Evolutionary conservation across 345 rosid species (phyloP).

Genomic region (Lepidium sativum): DNA sequence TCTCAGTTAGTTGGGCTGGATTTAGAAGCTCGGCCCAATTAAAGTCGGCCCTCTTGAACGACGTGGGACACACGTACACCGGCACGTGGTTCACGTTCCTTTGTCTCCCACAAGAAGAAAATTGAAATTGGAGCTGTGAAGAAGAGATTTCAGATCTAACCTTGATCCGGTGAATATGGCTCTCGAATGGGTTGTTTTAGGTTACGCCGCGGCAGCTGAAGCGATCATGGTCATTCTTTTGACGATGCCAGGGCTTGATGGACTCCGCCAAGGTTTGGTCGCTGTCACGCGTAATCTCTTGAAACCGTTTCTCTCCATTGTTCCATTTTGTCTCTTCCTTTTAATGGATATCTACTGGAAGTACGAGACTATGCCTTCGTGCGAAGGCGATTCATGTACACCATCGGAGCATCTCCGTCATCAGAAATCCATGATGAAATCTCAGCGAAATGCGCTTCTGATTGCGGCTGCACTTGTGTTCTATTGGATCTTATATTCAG

Average conservation of each 20-base stretch:
- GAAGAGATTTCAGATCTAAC: conserved; percentile 20
- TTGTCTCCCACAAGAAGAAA: not conserved
- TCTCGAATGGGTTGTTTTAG: conserved; percentile 88
- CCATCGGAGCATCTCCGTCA: conserved; percentile 82
- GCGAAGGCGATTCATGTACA: conserved; percentile 65
- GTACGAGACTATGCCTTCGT: conserved; percentile 72
- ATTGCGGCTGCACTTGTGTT: conserved; percentile 67
- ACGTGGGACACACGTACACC: conserved; percentile 8
- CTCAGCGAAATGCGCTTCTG: conserved; percentile 77
- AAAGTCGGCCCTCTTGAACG: not conserved
- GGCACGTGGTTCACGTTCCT: conserved; percentile 17
- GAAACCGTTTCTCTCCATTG: conserved; percentile 81
- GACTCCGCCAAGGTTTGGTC: conserved; percentile 57
- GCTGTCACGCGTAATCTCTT: conserved; percentile 83
- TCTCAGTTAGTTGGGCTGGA: too few species aligned
- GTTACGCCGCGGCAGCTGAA: conserved; percentile 85
- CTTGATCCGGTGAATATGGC: conserved; percentile 41
- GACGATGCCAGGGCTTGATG: conserved; percentile 79
- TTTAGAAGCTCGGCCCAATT: not conserved
- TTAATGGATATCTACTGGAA: conserved; percentile 93
- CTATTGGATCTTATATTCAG: conserved; percentile 77
- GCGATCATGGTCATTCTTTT: conserved; percentile 81
- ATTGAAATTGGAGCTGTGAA: conserved; percentile 6
- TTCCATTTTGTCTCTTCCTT: conserved; percentile 78
- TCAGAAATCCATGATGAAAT: conserved; percentile 88